Evolutionary conservation across 257 asterid species (phyloP).

Genomic region (Solanum microdontum): DNA sequence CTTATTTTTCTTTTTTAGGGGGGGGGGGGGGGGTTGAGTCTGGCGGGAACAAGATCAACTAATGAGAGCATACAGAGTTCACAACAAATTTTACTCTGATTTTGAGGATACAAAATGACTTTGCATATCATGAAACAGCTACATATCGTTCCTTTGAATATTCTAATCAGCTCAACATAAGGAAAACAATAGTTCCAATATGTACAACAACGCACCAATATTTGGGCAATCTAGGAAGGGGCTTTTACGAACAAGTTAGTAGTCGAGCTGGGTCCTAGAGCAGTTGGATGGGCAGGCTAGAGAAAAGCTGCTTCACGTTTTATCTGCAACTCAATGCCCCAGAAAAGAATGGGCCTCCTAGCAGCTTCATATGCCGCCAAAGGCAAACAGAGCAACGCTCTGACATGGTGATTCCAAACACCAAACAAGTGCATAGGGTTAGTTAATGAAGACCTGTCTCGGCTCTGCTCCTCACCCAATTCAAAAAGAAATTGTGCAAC

Average conservation of each 20-base stretch:
- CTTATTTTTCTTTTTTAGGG: neutral
- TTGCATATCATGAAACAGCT: slow-evolving; percentile 35
- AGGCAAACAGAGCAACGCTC: slow-evolving; percentile 16
- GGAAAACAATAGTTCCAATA: slow-evolving; percentile 24
- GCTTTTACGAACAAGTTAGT: slow-evolving; percentile 40
- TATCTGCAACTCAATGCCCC: slow-evolving; percentile 13
- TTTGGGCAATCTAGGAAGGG: slow-evolving; percentile 21
- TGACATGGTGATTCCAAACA: neutral
- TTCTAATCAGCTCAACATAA: slow-evolving; percentile 25
- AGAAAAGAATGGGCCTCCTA: slow-evolving; percentile 31
- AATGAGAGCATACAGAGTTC: neutral
- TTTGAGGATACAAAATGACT: slow-evolving; percentile 1
- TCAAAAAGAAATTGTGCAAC: slow-evolving; percentile 8
- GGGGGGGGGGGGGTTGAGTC: neutral
- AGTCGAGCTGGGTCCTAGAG: slow-evolving; percentile 26
- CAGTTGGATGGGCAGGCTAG: slow-evolving; percentile 9
- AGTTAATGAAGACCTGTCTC: neutral
- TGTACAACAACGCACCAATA: slow-evolving; percentile 38
- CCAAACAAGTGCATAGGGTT: neutral
- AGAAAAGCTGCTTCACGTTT: slow-evolving; percentile 5
- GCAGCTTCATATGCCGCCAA: slow-evolving; percentile 23
- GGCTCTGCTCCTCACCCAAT: slow-evolving; percentile 5
- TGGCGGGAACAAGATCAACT: neutral
- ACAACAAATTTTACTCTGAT: neutral
- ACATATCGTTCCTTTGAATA: slow-evolving; percentile 36